Conservation (phyloP, 495 filamentous ascomycete species). For the Pyrenula aspistea region DNA sequence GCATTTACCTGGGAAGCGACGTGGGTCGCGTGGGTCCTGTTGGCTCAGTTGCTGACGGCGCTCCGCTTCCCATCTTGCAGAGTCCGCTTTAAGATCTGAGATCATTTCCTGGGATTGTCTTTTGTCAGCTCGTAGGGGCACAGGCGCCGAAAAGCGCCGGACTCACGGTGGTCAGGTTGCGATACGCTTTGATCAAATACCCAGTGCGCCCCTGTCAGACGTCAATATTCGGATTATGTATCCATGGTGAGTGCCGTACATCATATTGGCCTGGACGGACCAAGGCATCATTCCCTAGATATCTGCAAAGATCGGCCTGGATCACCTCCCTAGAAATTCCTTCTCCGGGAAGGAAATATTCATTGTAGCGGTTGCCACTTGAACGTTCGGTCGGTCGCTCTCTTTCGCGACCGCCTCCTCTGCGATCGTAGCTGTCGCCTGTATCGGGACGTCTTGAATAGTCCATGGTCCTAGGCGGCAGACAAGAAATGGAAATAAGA, state of each 20-base stretch:
- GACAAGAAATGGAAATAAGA: background rate
- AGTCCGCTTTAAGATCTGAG: constrained; percentile 72
- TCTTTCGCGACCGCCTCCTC: background rate
- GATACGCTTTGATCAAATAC: constrained; percentile 80
- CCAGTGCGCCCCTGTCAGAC: constrained; percentile 50
- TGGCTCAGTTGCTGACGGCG: constrained; percentile 34
- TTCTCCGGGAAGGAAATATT: constrained; percentile 74
- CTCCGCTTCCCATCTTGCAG: constrained; percentile 68
- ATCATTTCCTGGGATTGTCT: constrained; percentile 60
- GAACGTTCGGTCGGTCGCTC: background rate
- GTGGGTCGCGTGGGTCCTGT: background rate
- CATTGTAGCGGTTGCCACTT: background rate
- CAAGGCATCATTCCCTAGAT: constrained; percentile 82
- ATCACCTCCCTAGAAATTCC: constrained; percentile 91
- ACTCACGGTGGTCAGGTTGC: constrained; percentile 76
- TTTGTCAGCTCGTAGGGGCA: background rate
- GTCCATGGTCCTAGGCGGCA: background rate
- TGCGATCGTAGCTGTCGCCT: background rate
- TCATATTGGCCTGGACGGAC: constrained; percentile 75
- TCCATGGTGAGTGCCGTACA: constrained; percentile 37
- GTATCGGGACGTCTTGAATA: background rate
- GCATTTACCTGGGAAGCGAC: background rate
- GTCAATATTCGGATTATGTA: background rate
- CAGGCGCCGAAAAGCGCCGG: background rate
- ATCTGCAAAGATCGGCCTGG: constrained; percentile 88